These are phyloP conservation scores for Alternaria triticina DNA, from an alignment of 2,329 filamentous ascomycete genomes.

Conservation along the genomic window DNA sequence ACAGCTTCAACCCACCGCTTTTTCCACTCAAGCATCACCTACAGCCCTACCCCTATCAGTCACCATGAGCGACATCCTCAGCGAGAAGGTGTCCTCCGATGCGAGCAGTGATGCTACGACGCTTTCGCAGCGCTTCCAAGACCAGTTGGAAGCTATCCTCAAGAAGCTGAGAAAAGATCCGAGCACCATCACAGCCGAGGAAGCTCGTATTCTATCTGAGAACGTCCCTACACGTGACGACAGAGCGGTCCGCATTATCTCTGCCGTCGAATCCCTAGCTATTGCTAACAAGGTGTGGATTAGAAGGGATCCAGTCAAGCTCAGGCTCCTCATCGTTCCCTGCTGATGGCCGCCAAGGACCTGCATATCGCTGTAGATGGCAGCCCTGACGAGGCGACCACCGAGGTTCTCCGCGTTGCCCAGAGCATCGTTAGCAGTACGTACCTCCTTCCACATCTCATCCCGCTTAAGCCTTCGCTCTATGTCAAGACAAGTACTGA, in stretches of 20 bases:
- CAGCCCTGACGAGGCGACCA: constrained; percentile 31
- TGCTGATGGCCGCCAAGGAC: constrained; percentile 36
- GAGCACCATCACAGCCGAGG: constrained; percentile 37
- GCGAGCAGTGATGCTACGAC: background rate
- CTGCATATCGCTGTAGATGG: constrained; percentile 33
- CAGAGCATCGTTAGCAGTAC: constrained; percentile 41
- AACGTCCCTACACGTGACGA: constrained; percentile 28
- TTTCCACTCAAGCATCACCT: constrained; percentile 2
- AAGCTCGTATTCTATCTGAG: constrained; percentile 39
- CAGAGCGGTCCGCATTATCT: constrained; percentile 35
- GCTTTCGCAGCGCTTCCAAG: constrained; percentile 2
- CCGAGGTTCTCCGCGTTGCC: constrained; percentile 31
- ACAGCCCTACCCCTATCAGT: background rate
- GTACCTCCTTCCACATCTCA: constrained; percentile 3
- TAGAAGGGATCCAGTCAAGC: constrained; percentile 12
- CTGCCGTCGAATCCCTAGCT: constrained; percentile 37
- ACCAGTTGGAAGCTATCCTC: constrained; percentile 6
- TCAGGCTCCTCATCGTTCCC: constrained; percentile 22
- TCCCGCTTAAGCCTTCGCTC: background rate
- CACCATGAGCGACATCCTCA: constrained; percentile 9
- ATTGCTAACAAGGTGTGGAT: constrained; percentile 29
- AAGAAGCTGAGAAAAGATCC: constrained; percentile 33
- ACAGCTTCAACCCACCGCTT: background rate
- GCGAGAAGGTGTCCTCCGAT: background rate
- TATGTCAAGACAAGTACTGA: constrained; percentile 6